Evolutionary conservation across 805 yeast species (phyloP), one percentile per base, ranked within the genome.

Genomic region (Myxozyma neglecta): DNA sequence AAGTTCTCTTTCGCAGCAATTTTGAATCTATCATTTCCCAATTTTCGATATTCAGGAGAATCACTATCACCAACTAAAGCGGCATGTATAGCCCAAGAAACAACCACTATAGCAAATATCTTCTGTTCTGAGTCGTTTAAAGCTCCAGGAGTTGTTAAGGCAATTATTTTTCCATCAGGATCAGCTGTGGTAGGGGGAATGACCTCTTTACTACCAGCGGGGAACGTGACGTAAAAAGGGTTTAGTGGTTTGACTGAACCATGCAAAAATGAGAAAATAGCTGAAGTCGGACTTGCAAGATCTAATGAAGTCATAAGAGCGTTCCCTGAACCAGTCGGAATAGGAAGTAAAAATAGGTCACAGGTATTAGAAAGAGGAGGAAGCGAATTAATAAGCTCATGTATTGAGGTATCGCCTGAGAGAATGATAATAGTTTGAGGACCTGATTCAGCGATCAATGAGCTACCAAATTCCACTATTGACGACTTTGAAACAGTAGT

Each of bases 261-360:
- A 29, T 53, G 61, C 11, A 62, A 42, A 4, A 56, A 34, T 8
- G 59, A 52, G 13, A 50, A 56, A 1, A 59, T 34, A 8, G 63
- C 61, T 8, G 48, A 36, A 8, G 43, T 6, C 13, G 78, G 77
- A 34, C 73, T 70, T 0, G 56, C 52, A 3, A 81, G 61, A 0
- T 83, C 85, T 1, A 85, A 67, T 0, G 96, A 86, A 29, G 82
- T 80, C 1, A 89, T 82, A 61, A 90, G 77, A 1, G 96, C 91
- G 72, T 92, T 92, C 0, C 96, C 97, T 0, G 96, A 87, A 1
- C 97, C 97, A 61, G 85, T 78, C 0, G 97, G 96, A 14, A 92
- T 72, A 16, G 77, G 60, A 9, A 60, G 65, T 6, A 76, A 60
- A 9, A 24, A 34, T 35, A 57, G 37, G 16, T 46, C 43, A 18